phyloP scores from a whole-genome alignment of 208 protist species.

The Balamuthia mandrillaris region DNA sequence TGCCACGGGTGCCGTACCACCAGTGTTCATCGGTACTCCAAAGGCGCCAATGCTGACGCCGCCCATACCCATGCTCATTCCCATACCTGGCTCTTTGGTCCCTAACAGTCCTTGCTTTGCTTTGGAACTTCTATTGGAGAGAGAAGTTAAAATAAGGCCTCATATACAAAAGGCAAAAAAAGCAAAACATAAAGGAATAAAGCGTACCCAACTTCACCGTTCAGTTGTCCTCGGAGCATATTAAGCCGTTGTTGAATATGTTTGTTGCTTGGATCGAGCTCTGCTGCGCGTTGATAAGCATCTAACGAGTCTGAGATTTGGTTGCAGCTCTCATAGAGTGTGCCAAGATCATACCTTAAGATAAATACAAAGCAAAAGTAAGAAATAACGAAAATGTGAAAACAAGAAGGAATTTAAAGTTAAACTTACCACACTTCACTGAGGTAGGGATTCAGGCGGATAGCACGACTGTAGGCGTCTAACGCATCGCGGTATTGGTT shows the following conservation, averaged over 20 bases:
- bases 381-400: neutral
- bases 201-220: neutral
- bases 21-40: no score
- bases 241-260: conserved; percentile 58
- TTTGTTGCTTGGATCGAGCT: conserved; percentile 67
- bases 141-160: no score
- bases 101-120: no score
- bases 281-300: conserved; percentile 65
- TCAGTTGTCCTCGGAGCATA: neutral
- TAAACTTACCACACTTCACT: conserved; percentile 47
- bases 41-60: no score
- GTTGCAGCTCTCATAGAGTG: conserved; percentile 71
- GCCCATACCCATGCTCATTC: no score
- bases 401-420: neutral
- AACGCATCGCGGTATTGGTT: conserved; percentile 72
- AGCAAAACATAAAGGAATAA: no score
- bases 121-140: no score
- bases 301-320: conserved; percentile 69
- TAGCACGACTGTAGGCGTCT: conserved; percentile 72
- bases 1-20: no score
- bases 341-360: conserved; percentile 74
- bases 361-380: neutral
- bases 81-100: no score
- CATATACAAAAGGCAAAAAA: no score
- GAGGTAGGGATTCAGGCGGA: conserved; percentile 69